phyloP scores from a whole-genome alignment of 2,329 filamentous ascomycete genomes.

The Fusarium xylarioides region DNA sequence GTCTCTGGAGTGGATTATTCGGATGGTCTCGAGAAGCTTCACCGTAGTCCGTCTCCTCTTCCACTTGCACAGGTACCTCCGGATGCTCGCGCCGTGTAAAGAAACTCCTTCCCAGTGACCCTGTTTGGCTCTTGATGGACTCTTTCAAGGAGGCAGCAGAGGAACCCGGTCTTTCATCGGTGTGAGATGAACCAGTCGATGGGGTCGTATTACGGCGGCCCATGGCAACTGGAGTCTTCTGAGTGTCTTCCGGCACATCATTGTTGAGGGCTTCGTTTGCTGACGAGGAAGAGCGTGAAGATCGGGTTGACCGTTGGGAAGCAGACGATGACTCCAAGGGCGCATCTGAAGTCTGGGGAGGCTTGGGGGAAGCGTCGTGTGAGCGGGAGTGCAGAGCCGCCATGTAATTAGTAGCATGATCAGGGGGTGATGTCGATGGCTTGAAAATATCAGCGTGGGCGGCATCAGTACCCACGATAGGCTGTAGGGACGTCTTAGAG shows the following conservation, averaged over 20 bases:
- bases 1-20: slow-evolving; percentile 39
- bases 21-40: slow-evolving; percentile 48
- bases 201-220: slow-evolving; percentile 52
- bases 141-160: slow-evolving; percentile 47
- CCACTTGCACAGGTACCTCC: slow-evolving; percentile 43
- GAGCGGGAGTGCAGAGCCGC: slow-evolving; percentile 73
- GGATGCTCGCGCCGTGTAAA: slow-evolving; percentile 53
- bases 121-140: slow-evolving; percentile 54
- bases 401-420: slow-evolving; percentile 71
- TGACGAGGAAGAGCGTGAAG: slow-evolving; percentile 63
- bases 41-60: slow-evolving; percentile 49
- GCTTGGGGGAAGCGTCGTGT: slow-evolving; percentile 61
- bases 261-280: slow-evolving; percentile 52
- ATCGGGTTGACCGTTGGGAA: slow-evolving; percentile 55
- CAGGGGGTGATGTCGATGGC: slow-evolving; percentile 63
- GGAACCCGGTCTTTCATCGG: slow-evolving; percentile 41
- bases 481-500: slow-evolving; percentile 62
- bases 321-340: slow-evolving; percentile 49
- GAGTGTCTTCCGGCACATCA: slow-evolving; percentile 47
- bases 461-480: slow-evolving; percentile 73
- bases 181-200: slow-evolving; percentile 47
- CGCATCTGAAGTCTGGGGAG: slow-evolving; percentile 46
- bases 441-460: slow-evolving; percentile 72
- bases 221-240: slow-evolving; percentile 41
- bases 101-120: slow-evolving; percentile 51